These are phyloP conservation scores for Zea mays DNA, from an alignment of 176 grass and related monocot genomes.

Conservation along the genomic window Zm-B73-REFERENCE-NAM-5.0 NC_050096.1:71746501-71747000, in stretches of 20 bases:
- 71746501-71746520: slow-evolving; percentile 13
- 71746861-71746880: neutral
- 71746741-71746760: slow-evolving; percentile 1
- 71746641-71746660: neutral
- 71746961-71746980: too few species aligned
- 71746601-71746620: slow-evolving; percentile 44
- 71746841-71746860: neutral
- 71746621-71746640: slow-evolving; percentile 37
- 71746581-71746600: neutral
- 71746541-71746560: slow-evolving; percentile 7
- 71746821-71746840: too few species aligned
- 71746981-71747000: too few species aligned
- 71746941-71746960: too few species aligned
- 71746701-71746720: slow-evolving; percentile 4
- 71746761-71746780: too few species aligned
- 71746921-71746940: too few species aligned
- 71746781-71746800: too few species aligned
- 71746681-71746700: slow-evolving; percentile 18
- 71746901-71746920: neutral
- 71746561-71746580: neutral
- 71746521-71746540: neutral
- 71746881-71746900: neutral
- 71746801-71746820: too few species aligned
- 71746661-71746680: neutral
- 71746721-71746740: neutral